phyloP scores from a whole-genome alignment of 2,329 filamentous ascomycete species.

The Colletotrichum trifolii region DNA sequence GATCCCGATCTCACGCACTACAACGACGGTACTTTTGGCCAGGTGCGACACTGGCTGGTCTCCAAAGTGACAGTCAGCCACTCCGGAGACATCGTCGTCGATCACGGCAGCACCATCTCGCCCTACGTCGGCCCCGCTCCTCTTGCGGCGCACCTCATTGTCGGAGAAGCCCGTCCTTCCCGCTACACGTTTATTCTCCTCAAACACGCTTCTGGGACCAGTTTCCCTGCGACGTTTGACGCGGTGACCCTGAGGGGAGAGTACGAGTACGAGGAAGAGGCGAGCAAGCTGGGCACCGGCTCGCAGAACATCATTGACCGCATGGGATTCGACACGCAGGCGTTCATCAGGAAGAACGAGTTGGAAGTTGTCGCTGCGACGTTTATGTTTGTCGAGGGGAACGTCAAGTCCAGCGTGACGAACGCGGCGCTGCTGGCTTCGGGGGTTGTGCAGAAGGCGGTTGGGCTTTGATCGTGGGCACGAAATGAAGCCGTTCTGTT shows the following conservation, averaged over 20 bases:
- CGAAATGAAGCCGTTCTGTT: too few species aligned
- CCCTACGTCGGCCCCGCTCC: constrained; percentile 17
- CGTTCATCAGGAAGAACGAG: constrained; percentile 6
- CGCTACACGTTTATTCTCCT: constrained; percentile 11
- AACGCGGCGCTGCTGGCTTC: constrained; percentile 10
- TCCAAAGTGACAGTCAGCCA: background rate
- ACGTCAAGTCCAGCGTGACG: constrained; percentile 4
- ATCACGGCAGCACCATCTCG: constrained; percentile 2
- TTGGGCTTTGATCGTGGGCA: background rate
- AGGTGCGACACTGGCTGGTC: constrained; percentile 21
- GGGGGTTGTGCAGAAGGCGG: background rate
- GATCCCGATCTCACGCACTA: constrained; percentile 13
- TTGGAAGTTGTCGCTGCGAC: constrained; percentile 11
- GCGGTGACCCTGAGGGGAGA: constrained; percentile 3
- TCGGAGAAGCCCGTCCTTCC: constrained; percentile 1
- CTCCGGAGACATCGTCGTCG: constrained; percentile 6
- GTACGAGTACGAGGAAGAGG: background rate
- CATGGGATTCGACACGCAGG: constrained; percentile 4
- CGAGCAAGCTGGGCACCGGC: background rate
- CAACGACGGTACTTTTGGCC: constrained; percentile 12
- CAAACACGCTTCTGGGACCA: background rate
- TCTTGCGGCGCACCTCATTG: background rate
- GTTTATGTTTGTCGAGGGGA: constrained; percentile 9
- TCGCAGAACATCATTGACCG: constrained; percentile 12
- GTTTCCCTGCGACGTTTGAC: background rate